Percentiles rank a stretch among this genome's conserved stretches.
Evolutionary conservation across 148 eudicot genomes (phyloP).

Genomic region (Silene latifolia): DNA sequence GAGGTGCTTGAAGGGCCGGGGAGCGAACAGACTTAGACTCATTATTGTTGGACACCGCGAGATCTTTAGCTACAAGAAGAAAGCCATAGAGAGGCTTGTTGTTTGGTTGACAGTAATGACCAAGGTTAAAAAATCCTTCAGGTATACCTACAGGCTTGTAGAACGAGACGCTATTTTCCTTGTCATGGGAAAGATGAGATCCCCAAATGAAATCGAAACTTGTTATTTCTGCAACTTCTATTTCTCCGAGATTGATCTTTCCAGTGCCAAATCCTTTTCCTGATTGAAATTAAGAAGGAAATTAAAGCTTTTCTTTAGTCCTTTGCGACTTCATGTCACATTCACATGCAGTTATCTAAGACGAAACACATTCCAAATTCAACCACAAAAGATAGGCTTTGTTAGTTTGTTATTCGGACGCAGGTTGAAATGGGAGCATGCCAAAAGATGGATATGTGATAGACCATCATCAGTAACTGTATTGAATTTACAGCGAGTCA

Average conservation of each 20-base stretch:
- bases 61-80: conserved; percentile 64
- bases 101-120: conserved; percentile 72
- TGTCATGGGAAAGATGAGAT: conserved; percentile 41
- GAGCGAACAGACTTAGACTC: conserved; percentile 12
- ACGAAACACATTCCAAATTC: not conserved
- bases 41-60: conserved; percentile 2
- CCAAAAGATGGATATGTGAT: too few species aligned
- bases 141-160: conserved; percentile 66
- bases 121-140: conserved; percentile 64
- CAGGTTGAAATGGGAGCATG: too few species aligned
- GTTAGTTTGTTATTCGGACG: too few species aligned
- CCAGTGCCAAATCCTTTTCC: conserved; percentile 74
- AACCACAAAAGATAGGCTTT: too few species aligned
- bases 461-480: too few species aligned
- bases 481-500: too few species aligned
- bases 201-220: conserved; percentile 69
- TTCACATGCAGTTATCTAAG: not conserved
- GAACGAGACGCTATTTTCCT: conserved; percentile 45
- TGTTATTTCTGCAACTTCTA: conserved; percentile 65
- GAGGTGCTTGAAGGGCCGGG: conserved; percentile 59
- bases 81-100: conserved; percentile 48
- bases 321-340: too few species aligned
- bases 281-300: conserved; percentile 26
- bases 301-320: too few species aligned
- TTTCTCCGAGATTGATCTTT: conserved; percentile 63